Conservation (phyloP, 805 yeast genomes). For the Kluyveromyces starmeri region DNA sequence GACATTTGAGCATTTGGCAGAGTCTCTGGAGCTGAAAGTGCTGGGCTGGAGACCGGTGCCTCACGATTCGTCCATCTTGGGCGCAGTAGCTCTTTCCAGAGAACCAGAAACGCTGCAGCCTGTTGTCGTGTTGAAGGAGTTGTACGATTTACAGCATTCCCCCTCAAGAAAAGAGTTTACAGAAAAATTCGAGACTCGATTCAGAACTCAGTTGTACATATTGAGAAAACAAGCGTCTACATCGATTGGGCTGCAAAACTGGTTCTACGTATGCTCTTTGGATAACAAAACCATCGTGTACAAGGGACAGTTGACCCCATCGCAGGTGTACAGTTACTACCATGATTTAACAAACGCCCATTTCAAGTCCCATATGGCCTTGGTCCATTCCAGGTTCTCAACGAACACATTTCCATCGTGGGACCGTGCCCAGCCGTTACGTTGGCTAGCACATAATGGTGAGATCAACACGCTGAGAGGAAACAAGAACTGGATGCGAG, state of each 20-base stretch:
- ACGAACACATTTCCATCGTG: constrained; percentile 99
- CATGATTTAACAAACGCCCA: constrained; percentile 87
- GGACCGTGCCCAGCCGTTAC: constrained; percentile 98
- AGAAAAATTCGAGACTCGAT: constrained; percentile 46
- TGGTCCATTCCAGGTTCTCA: constrained; percentile 95
- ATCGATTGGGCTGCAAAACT: constrained; percentile 86
- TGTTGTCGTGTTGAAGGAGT: constrained; percentile 60
- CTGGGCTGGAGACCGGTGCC: constrained; percentile 95
- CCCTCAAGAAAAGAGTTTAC: constrained; percentile 47
- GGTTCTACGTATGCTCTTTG: constrained; percentile 95
- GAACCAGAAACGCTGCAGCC: constrained; percentile 93
- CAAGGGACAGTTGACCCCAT: constrained; percentile 96
- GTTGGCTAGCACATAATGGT: constrained; percentile 98
- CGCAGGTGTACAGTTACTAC: constrained; percentile 91
- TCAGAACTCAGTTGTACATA: constrained; percentile 77
- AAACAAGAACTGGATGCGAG: constrained; percentile 98
- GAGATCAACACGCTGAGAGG: constrained; percentile 96
- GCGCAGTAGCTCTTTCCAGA: constrained; percentile 88
- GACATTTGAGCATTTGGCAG: constrained; percentile 77
- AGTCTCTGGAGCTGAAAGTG: constrained; percentile 65
- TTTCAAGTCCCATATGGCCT: constrained; percentile 89
- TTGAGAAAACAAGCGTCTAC: constrained; percentile 85
- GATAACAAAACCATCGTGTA: constrained; percentile 85
- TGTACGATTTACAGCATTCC: constrained; percentile 29
- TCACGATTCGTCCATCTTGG: constrained; percentile 85